Conservation (phyloP, 306 rosid genomes). For the Vicia faba region DNA sequence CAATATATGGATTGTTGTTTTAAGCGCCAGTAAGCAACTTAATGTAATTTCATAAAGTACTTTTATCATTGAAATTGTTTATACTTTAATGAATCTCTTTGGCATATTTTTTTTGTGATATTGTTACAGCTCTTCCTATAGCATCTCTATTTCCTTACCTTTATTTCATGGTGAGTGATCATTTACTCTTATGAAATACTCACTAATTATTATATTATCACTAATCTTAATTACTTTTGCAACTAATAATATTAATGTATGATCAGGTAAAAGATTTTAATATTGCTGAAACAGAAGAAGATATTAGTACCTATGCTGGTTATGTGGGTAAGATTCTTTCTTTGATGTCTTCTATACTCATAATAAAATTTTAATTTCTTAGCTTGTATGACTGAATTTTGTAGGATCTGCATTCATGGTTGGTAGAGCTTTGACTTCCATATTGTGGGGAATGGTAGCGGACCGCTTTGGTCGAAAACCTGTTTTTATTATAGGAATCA, state of each 20-base stretch:
- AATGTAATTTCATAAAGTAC: background rate
- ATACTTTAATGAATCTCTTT: background rate
- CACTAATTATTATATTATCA: no score
- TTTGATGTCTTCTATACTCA: background rate
- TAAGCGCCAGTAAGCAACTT: slow-evolving; percentile 51
- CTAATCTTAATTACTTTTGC: background rate
- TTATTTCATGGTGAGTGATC: slow-evolving; percentile 44
- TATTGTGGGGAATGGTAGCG: no score
- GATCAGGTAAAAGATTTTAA: slow-evolving; percentile 70
- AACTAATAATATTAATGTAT: no score
- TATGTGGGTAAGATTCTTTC: slow-evolving; percentile 60
- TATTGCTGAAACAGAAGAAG: slow-evolving; percentile 74
- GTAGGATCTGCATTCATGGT: no score
- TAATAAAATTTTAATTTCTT: background rate
- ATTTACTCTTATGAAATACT: background rate
- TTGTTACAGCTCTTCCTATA: slow-evolving; percentile 40
- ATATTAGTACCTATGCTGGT: slow-evolving; percentile 76
- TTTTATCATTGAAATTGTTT: background rate
- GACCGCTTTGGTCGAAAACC: no score
- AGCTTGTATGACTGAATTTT: background rate
- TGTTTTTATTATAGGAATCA: no score
- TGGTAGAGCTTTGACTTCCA: no score
- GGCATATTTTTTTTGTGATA: background rate
- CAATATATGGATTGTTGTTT: slow-evolving; percentile 53
- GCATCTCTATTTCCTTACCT: slow-evolving; percentile 44